Conservation (phyloP, 768 basidiomycete species). For the Neoboletus brunneissimus region DNA sequence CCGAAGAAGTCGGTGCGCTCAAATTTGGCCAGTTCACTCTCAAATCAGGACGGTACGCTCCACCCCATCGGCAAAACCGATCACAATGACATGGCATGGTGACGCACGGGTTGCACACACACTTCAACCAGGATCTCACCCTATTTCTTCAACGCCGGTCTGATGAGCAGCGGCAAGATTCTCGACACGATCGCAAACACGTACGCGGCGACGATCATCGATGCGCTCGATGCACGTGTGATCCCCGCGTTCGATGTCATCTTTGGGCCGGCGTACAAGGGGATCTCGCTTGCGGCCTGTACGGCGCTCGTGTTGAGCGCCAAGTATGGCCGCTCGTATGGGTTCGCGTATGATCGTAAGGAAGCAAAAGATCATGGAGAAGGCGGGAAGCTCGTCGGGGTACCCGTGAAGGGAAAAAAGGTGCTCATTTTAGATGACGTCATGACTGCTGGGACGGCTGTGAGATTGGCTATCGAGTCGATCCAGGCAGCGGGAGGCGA, state of each 20-base stretch:
- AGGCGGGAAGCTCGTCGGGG: slow-evolving; percentile 88
- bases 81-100: not conserved
- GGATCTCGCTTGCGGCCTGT: slow-evolving; percentile 87
- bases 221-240: slow-evolving; percentile 29
- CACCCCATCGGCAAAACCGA: not conserved
- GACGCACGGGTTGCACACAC: not conserved
- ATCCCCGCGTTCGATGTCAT: slow-evolving; percentile 69
- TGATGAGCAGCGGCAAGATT: slow-evolving; percentile 80
- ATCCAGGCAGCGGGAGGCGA: slow-evolving; percentile 68
- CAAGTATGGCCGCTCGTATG: slow-evolving; percentile 61
- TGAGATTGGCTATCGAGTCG: slow-evolving; percentile 76
- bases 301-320: slow-evolving; percentile 75
- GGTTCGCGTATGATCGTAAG: slow-evolving; percentile 92
- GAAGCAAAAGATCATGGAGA: slow-evolving; percentile 96
- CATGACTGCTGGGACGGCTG: slow-evolving; percentile 89
- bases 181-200: slow-evolving; percentile 74
- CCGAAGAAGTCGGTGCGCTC: slow-evolving; percentile 69
- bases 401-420: slow-evolving; percentile 70
- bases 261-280: slow-evolving; percentile 98
- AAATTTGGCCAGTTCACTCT: slow-evolving; percentile 91
- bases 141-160: slow-evolving; percentile 96
- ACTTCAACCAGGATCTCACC: slow-evolving; percentile 65
- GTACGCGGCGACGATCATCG: slow-evolving; percentile 79
- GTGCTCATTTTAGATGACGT: slow-evolving; percentile 96
- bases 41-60: slow-evolving; percentile 87